Evolutionary conservation across 192 early-diverging fungal genomes (phyloP), one percentile per base, ranked within the genome.

Genomic region (Coemansia sp.): DNA sequence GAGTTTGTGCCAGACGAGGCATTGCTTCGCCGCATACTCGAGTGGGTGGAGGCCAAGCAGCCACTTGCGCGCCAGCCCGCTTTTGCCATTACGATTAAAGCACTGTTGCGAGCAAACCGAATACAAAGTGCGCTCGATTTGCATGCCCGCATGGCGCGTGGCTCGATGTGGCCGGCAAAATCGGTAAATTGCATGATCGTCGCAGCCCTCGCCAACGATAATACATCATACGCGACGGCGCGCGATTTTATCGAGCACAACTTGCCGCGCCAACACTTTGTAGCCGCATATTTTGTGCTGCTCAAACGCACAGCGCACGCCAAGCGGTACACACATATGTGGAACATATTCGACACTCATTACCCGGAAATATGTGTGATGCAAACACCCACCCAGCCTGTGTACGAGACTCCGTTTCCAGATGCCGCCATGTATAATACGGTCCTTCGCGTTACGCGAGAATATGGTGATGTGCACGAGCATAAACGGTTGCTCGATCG

Each of bases 101-200:
- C 68, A 8, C 56, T 74, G 49, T 42, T 80, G 10, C 25, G 38
- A 2, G 54, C 57, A 9, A 65, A 42, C 1, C 59, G 56, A 9
- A 34, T 68, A 0, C 20, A 57, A 11, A 28, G 58, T 14, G 77
- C 77, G 5, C 59, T 80, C 49, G 77, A 69, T 5, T 34, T 74
- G 10, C 65, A 74, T 40, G 42, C 44, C 2, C 12, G 50, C 22
- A 74, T 80, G 77, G 6, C 37, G 25, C 11, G 28, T 3, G 55
- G 61, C 47, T 42, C 53, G 21, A 51, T 80, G 49, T 61, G 68
- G 62, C 71, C 71, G 31, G 25, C 71, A n/a, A 56, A 51, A 36
- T 56, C 77, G 1, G 42, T 80, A 42, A 74, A 71, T 48, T 74
- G 71, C 66, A 80, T 80, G 77, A 10, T 80, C 7, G 71, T 60